Evolutionary conservation across 371 early-diverging fungal genomes (phyloP), one percentile per base, ranked within the genome.

Genomic region (Mortierella polycephala): DNA sequence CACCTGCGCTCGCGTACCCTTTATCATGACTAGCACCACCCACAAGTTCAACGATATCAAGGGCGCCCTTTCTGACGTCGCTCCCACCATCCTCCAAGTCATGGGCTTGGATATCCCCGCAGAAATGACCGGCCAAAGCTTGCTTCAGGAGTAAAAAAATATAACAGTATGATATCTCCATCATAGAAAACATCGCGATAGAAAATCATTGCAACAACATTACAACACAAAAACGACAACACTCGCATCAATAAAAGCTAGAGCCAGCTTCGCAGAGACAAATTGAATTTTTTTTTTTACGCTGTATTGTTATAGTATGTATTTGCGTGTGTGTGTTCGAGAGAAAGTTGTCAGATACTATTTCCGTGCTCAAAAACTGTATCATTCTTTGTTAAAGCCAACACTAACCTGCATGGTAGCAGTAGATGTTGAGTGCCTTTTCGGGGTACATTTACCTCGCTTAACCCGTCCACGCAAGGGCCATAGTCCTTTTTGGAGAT

Each of bases 31-130:
- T 64, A 70, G 65, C 53, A 82, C 82, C 61, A 72, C 69, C 7
- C 74, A 77, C 76, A 84, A 85, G 75, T 85, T 84, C 50, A 77
- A 85, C n/a, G 87, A 83, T 49, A 80, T 82, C 62, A 85, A 87
- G 75, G 95, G 92, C 66, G 92, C 95, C 59, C 89, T 99, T 53
- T 94, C 94, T 77, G 99, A 99, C 87, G 99, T 99, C 52, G 99
- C 99, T 7, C 99, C 99, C 44, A 99, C 99, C 2, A 83, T 99
- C 58, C 89, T 99, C 51, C 86, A 89, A 44, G 88, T 95, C 55
- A 95, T 99, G 96, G 98, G 97, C 23, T 81, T 99, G 59, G 89
- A 91, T 56, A 82, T 92, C 21, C 99, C 99, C 21, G 87, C 91
- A 63, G 97, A 97, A 76, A 99, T 99, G 99, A 95, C 96, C 42